Evolutionary conservation across 306 rosid species (phyloP), one percentile per base, ranked within the genome.

Genomic region (Prunus mira): DNA sequence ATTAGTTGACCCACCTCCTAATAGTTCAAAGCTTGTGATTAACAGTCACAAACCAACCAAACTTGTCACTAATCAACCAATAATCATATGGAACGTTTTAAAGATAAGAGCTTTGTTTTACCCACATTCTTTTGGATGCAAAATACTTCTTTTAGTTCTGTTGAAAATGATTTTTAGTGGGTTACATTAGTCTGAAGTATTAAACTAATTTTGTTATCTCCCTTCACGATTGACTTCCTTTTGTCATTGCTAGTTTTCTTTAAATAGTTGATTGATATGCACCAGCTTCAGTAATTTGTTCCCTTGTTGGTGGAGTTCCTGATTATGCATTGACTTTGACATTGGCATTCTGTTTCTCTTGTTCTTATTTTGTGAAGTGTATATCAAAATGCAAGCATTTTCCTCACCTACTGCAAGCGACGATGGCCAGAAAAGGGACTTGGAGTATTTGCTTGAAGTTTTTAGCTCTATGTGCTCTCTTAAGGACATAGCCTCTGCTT

Each of bases 401-500:
- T 60, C 62, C 55, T 69, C 62, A 69, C 47, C 15, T 30, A 12
- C 8, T 69, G 32, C 76, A 34, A 12, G 46, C 64, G 38, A 43
- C 78, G 76, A 71, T 65, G 45, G 5, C 60, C 76, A 81, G 65
- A 57, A 46, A 38, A 71, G 76, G 60, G 76, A 78, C 77, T 61
- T 84, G 57, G 20, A 41, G 46, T 34, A 20, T 34, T 75, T 84
- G 76, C 77, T 84, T 46, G 79, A 75, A 51, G 69, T 60, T 19
- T 81, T 84, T 75, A 78, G 79, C 76, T 78, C 81, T 47, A 46
- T 50, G 63, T 78, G 61, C 75, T 41, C 79, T 51, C 73, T 81
- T 14, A 70, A 78, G 60, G 88, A 84, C 81, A 84, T 84, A 56
- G 83, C 83, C 47, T 65, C 72, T 71, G 81, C 85, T 22, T 81